Evolutionary conservation across 371 early-diverging fungal genomes (phyloP).

Genomic region (Amoeboaphelidium occidentale): DNA sequence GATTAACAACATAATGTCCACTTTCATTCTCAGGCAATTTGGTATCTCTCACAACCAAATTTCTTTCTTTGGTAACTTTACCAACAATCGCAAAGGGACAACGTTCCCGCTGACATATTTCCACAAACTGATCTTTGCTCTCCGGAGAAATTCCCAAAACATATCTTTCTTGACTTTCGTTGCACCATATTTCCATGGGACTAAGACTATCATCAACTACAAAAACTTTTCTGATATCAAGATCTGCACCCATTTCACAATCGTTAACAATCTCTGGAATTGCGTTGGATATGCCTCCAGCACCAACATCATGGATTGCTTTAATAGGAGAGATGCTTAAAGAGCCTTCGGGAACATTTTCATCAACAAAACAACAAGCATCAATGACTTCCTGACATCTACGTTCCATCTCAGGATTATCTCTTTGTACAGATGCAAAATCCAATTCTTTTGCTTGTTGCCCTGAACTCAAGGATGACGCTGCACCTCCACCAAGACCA

Average conservation of each 20-base stretch:
- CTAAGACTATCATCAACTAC: conserved; percentile 71
- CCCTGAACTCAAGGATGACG: conserved; percentile 77
- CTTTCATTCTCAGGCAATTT: conserved; percentile 14
- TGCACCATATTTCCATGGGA: conserved; percentile 98
- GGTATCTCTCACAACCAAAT: conserved; percentile 50
- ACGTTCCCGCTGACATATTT: conserved; percentile 65
- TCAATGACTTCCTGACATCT: conserved; percentile 89
- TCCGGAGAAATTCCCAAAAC: conserved; percentile 22
- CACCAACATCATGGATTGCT: conserved; percentile 91
- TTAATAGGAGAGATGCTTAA: conserved; percentile 60
- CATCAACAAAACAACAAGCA: too few species aligned
- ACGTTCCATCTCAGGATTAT: conserved; percentile 93
- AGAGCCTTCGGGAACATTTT: conserved; percentile 44
- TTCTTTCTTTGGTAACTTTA: conserved; percentile 54
- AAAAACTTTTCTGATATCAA: conserved; percentile 67
- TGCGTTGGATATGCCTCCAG: conserved; percentile 90
- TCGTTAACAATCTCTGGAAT: conserved; percentile 92
- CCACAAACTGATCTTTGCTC: conserved; percentile 33
- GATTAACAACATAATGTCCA: conserved; percentile 45
- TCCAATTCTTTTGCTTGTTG: conserved; percentile 67
- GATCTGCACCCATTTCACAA: conserved; percentile 58
- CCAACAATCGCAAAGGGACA: conserved; percentile 80
- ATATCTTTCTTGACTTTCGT: conserved; percentile 80
- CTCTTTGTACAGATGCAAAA: conserved; percentile 90
- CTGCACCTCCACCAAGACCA: conserved; percentile 93